Evolutionary conservation across 352 stramenopile species (phyloP), one percentile per base, ranked within the genome.

Genomic region (Globisporangium carolinianum): DNA sequence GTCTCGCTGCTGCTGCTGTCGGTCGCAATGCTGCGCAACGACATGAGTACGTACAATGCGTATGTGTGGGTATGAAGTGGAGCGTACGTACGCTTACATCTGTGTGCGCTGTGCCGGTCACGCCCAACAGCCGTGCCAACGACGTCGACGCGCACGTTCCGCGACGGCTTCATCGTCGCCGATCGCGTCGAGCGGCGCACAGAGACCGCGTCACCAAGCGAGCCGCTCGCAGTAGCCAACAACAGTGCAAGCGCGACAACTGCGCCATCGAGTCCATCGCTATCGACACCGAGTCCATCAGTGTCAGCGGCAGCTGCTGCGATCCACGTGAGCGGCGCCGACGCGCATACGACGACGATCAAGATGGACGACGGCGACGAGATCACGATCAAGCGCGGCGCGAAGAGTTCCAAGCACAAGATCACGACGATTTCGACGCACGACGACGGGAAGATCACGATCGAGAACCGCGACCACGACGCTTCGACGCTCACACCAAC

Each of bases 371-470:
- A 84, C 47, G 79, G 79, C 47, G 77, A 90, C 60, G 79, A 88
- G 67, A 88, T 90, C 69, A 90, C 80, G 41, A 90, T 90, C 65
- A 87, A 86, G 56, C 75, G 76, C 32, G 39, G 7, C 3, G 67
- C 60, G 1, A 64, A 65, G 12, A 83, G 64, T 36, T 81, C 73
- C 37, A 86, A 87, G 57, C 71, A 74, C 32, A 83, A 85, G 55
- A 71, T 86, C 62, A 90, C 78, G 17, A 86, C 67, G 36, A 90
- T 90, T 46, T 88, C 76, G 38, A 66, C 73, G 2, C 71, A 90
- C 52, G 77, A 90, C 24, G 76, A 82, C 58, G 80, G 80, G 47
- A 87, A 83, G 57, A 84, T 90, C 60, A 90, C 76, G 55, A 90
- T 90, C 53, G 77, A 90, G 55, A 76, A 76, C 43, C 48, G 43